Evolutionary conservation across 768 basidiomycete species (phyloP), one percentile per base, ranked within the genome.

Genomic region (Phylloporus rhodoxanthus): DNA sequence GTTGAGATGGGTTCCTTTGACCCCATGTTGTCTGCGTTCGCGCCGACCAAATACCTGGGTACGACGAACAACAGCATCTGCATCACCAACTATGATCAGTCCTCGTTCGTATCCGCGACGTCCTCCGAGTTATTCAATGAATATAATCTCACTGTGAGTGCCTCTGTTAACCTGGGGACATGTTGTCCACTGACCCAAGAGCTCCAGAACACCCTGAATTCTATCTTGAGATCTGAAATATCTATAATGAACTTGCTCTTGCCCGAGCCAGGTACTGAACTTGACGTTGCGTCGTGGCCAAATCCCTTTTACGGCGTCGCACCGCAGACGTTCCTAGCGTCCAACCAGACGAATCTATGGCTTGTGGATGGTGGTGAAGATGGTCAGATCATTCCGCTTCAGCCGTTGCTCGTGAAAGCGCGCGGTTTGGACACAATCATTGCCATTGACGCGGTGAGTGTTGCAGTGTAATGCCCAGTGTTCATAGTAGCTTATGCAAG

Each of bases 341-440:
- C 68, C 6, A 53, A 56, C 21, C 63, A 72, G 53, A 58, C 48
- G 9, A 52, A 23, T 20, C 60, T 76, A 0, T 52, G 51, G 32
- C 42, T 75, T 5, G 66, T 68, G 29, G 73, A 75, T 43, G 75
- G 74, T 21, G 75, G 74, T 8, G 67, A 69, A 49, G 66, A 72
- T 38, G 73, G 73, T 13, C 68, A 75, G 53, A 56, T 73, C 43
- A 62, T 78, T 32, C 77, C 79, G 4, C 26, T 79, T 15, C 74
- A 75, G 43, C 80, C 80, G 2, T 67, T 81, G 33, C 68, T 80
- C 11, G 70, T 77, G 42, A 63, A 70, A 33, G 68, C 68, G 20
- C 73, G 79, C 38, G 64, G 57, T 0, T 57, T 80, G 45, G 80
- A 81, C 50, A 69, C 71, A 7, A 74, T 81, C 55, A 42, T 81